A percentile compares a stretch with the other conserved stretches of the same genome.
phyloP scores from a whole-genome alignment of 2,329 filamentous ascomycete species.

The Epicoccum nigrum region DNA sequence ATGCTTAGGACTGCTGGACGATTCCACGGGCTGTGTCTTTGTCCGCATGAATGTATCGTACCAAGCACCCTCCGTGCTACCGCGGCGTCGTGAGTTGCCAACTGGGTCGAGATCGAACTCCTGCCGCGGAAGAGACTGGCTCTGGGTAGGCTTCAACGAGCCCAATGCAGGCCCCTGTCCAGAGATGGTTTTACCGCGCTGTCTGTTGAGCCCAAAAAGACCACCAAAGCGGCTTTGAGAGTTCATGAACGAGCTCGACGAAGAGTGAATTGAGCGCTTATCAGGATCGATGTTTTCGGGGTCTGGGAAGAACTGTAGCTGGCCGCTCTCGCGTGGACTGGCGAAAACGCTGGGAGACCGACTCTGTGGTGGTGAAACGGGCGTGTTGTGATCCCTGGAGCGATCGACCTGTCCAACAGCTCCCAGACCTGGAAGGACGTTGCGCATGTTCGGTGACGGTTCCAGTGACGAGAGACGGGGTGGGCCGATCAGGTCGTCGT shows the following conservation, averaged over 20 bases:
- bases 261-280: conserved; percentile 53
- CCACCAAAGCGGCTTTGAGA: conserved; percentile 62
- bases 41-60: conserved; percentile 58
- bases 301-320: conserved; percentile 49
- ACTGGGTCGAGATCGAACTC: conserved; percentile 56
- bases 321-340: conserved; percentile 55
- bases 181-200: conserved; percentile 65
- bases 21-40: conserved; percentile 42
- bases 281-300: conserved; percentile 54
- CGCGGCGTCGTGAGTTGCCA: conserved; percentile 59
- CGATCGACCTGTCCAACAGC: conserved; percentile 46
- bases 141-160: conserved; percentile 72
- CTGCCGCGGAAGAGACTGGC: conserved; percentile 75
- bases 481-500: conserved; percentile 39
- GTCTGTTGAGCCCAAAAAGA: conserved; percentile 66
- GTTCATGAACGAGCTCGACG: conserved; percentile 57
- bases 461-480: conserved; percentile 32
- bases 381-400: conserved; percentile 50
- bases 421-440: conserved; percentile 51
- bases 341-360: conserved; percentile 55
- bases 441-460: conserved; percentile 39
- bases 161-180: conserved; percentile 70
- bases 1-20: conserved; percentile 45
- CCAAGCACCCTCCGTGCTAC: conserved; percentile 62
- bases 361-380: conserved; percentile 49